phyloP scores from a whole-genome alignment of 192 early-diverging fungal genomes.

The Gigaspora rosea region DNA sequence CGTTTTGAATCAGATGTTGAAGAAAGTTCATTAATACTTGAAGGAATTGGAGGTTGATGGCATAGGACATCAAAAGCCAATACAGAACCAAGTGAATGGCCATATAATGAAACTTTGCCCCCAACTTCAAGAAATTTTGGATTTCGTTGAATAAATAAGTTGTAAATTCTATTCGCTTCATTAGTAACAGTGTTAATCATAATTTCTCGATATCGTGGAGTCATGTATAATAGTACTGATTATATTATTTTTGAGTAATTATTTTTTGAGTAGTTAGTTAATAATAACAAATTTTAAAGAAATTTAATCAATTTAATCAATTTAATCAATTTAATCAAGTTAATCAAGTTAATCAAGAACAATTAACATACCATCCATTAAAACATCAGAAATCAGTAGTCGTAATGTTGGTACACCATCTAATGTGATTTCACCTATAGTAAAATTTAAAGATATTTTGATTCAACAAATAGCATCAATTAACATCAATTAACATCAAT shows the following conservation, averaged over 20 bases:
- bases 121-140: conserved; percentile 64
- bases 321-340: background rate
- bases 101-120: conserved; percentile 76
- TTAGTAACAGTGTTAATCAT: conserved; percentile 77
- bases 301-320: background rate
- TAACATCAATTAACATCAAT: too few relatives aligned
- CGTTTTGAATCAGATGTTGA: conserved; percentile 8
- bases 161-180: conserved; percentile 79
- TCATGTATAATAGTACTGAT: conserved; percentile 81
- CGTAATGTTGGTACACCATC: conserved; percentile 82
- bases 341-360: background rate
- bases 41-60: conserved; percentile 58
- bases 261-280: too few relatives aligned
- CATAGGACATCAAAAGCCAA: conserved; percentile 79
- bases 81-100: conserved; percentile 79
- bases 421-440: conserved; percentile 74
- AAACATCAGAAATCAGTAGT: conserved; percentile 78
- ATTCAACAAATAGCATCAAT: too few relatives aligned
- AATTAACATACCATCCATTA: conserved; percentile 68
- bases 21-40: conserved; percentile 39
- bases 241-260: background rate
- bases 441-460: background rate
- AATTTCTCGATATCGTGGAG: conserved; percentile 75
- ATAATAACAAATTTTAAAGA: background rate
- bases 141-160: conserved; percentile 68